These are phyloP conservation scores for Closterium sp. DNA, from an alignment of 139 green algal genomes.

Conservation along the genomic window DNA sequence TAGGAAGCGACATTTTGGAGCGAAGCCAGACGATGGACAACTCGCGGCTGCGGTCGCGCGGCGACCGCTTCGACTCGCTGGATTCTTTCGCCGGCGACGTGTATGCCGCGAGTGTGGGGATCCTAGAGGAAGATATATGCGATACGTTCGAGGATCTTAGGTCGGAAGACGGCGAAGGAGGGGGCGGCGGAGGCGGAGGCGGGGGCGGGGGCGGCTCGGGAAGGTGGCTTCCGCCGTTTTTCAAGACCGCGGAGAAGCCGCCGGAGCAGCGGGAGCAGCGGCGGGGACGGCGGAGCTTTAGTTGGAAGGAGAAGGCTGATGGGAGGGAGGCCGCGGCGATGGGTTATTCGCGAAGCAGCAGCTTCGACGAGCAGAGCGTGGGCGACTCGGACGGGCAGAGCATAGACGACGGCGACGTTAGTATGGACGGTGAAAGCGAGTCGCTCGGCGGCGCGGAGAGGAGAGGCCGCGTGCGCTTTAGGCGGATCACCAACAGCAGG, in stretches of 20 bases:
- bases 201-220: neutral
- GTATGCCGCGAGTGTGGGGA: neutral
- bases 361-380: neutral
- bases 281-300: neutral
- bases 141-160: neutral
- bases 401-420: neutral
- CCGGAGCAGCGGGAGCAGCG: neutral
- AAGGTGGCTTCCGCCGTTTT: neutral
- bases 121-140: neutral
- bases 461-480: neutral
- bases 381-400: neutral
- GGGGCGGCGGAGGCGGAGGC: too few species aligned
- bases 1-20: neutral
- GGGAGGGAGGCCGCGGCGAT: neutral
- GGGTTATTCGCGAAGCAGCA: neutral
- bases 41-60: neutral
- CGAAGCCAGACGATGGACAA: neutral
- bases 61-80: neutral
- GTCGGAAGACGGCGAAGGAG: neutral
- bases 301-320: neutral
- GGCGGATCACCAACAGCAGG: neutral
- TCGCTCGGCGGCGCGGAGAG: neutral
- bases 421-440: neutral
- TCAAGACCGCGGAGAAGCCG: neutral
- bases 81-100: neutral